Evolutionary conservation across 1,284 basidiomycete genomes (phyloP), one percentile per base, ranked within the genome.

Genomic region (Mrakiaceae sp.): DNA sequence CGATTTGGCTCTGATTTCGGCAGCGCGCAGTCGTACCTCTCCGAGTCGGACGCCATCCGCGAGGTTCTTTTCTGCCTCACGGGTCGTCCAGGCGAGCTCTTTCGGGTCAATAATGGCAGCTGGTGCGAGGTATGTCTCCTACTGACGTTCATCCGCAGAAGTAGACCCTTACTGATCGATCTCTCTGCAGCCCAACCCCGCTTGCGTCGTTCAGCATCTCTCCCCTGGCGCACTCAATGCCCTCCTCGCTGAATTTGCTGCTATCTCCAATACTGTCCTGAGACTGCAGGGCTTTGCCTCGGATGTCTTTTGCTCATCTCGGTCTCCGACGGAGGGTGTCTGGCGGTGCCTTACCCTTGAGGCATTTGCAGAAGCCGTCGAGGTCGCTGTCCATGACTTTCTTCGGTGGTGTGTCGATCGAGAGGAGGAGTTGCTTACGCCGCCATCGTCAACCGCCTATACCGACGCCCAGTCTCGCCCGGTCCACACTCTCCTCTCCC

Each of bases 321-420:
- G 49, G n/a, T 51, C 64, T 62, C 56, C 68, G 2, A 63, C 57
- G 49, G 66, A 70, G 27, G 69, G 67, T 56, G 63, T 69, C 16
- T 67, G 55, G 54, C 71, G 63, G 10, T 84, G 83, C 2, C 82
- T 81, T 52, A 90, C 88, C 0, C 75, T 86, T 11, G 87, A 91
- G 71, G 90, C 90, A 0, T 90, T 90, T 71, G 83, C 86, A 0
- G 87, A 88, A 66, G 87, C 87, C 0, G 76, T 90, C 55, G 83
- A 84, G 58, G 67, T 73, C 7, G 81, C 87, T 63, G 74, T 90
- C 3, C 78, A 78, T 14, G 68, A 69, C 0, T 83, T 90, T 65
- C 81, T 87, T 64, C 70, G 69, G 3, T 92, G 88, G 88, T 86
- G 87, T 68, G 83, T 88, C 0, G 74, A 75, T 2, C 79, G 79